phyloP scores from a whole-genome alignment of 2,329 filamentous ascomycete species.

The Scytalidium sp. region DNA sequence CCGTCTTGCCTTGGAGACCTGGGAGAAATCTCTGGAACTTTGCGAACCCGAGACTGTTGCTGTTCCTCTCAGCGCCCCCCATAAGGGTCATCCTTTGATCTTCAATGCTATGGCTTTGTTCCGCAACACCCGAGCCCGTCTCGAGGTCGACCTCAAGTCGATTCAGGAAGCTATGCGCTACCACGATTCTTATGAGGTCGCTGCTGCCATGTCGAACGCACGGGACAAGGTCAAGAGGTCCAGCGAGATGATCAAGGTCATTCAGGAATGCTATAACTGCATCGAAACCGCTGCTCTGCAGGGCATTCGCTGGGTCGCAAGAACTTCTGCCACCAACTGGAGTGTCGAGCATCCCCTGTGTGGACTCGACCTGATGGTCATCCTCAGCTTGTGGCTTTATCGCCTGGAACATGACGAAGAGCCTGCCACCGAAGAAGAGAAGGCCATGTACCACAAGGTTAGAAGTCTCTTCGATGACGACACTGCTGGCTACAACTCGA shows the following conservation, averaged over 20 bases:
- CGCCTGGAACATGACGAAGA: slow-evolving; percentile 99
- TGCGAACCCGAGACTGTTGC: slow-evolving; percentile 89
- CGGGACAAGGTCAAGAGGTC: slow-evolving; percentile 93
- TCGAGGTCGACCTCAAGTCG: slow-evolving; percentile 92
- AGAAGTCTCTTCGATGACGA: slow-evolving; percentile 86
- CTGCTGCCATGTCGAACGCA: slow-evolving; percentile 91
- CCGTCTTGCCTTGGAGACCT: slow-evolving; percentile 92
- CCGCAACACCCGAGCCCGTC: slow-evolving; percentile 84
- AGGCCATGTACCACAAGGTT: slow-evolving; percentile 89
- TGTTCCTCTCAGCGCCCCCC: slow-evolving; percentile 87
- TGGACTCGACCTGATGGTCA: slow-evolving; percentile 95
- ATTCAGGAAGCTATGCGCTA: slow-evolving; percentile 93
- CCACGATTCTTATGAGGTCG: slow-evolving; percentile 95
- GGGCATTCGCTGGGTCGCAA: slow-evolving; percentile 96
- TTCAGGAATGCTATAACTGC: slow-evolving; percentile 96
- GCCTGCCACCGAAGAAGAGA: slow-evolving; percentile 77
- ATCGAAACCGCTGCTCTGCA: slow-evolving; percentile 94
- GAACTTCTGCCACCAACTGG: slow-evolving; percentile 97
- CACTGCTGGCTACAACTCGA: slow-evolving; percentile 74
- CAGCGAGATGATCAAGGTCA: slow-evolving; percentile 97
- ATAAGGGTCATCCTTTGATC: slow-evolving; percentile 92
- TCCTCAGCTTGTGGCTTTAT: slow-evolving; percentile 96
- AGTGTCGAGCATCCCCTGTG: slow-evolving; percentile 97
- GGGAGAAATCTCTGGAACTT: slow-evolving; percentile 92
- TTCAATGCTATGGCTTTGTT: slow-evolving; percentile 99